Percentiles rank a stretch among this genome's conserved stretches.
phyloP scores from a whole-genome alignment of 768 basidiomycete species.

The Russula dissimulans region DNA sequence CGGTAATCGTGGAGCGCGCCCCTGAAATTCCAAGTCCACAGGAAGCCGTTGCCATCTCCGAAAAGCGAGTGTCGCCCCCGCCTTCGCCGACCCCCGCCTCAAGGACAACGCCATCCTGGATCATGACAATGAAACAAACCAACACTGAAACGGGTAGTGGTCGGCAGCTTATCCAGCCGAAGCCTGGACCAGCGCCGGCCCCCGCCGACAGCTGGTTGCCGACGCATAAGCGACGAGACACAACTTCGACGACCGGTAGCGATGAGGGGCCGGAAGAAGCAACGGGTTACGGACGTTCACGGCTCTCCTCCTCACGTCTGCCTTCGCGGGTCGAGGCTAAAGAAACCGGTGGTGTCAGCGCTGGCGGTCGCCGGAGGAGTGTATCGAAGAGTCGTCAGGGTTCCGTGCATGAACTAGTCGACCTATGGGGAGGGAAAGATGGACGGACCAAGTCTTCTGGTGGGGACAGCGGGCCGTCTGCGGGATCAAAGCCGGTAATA shows the following conservation, averaged over 20 bases:
- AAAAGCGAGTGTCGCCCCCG: background rate
- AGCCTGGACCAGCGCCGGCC: conserved; percentile 9
- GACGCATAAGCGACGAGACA: conserved; percentile 20
- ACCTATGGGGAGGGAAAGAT: conserved; percentile 59
- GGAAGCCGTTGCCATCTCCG: conserved; percentile 18
- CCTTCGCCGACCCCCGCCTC: conserved; percentile 14
- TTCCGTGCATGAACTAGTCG: conserved; percentile 77
- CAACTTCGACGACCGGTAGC: conserved; percentile 47
- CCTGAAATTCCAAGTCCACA: conserved; percentile 25
- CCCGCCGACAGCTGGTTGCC: conserved; percentile 23
- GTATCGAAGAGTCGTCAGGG: conserved; percentile 55
- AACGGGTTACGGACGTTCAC: background rate
- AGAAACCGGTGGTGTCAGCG: conserved; percentile 17
- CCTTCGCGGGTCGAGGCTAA: conserved; percentile 11
- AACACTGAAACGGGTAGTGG: conserved; percentile 2
- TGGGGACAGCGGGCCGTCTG: background rate
- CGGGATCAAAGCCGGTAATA: background rate
- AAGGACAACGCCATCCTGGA: background rate
- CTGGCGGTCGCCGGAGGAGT: conserved; percentile 23
- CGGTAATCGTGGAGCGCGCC: conserved; percentile 45
- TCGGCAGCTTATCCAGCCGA: conserved; percentile 11
- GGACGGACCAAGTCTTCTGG: background rate
- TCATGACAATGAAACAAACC: background rate
- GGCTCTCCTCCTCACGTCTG: background rate
- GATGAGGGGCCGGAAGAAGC: conserved; percentile 46